Evolutionary conservation across 2,329 filamentous ascomycete species (phyloP).

Genomic region (Xylaria sp.): DNA sequence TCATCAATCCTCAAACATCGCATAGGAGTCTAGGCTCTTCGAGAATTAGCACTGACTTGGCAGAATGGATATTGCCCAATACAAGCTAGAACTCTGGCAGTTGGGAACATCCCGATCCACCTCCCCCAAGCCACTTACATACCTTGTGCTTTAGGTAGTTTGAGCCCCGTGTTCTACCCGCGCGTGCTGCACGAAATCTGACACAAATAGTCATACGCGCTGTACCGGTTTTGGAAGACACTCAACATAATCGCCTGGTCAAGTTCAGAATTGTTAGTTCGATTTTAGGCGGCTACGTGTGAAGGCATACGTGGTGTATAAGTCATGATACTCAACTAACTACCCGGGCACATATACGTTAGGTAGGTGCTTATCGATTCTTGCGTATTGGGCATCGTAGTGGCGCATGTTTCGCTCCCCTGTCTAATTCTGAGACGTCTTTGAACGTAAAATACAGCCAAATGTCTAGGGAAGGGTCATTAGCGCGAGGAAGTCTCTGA

Average conservation of each 20-base stretch:
- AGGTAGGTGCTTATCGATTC: no score
- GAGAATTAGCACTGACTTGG: background rate
- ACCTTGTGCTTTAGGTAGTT: background rate
- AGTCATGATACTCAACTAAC: no score
- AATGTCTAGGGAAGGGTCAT: background rate
- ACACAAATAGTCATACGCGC: background rate
- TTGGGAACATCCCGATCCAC: background rate
- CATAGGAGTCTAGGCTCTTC: background rate
- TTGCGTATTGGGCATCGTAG: no score
- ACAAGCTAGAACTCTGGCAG: background rate
- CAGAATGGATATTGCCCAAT: background rate
- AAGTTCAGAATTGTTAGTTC: background rate
- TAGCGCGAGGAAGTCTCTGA: no score
- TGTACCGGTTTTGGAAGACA: background rate
- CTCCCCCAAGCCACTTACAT: conserved; percentile 1
- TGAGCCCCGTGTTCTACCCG: background rate
- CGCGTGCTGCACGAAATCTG: background rate
- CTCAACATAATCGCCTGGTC: no score
- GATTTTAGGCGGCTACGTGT: background rate
- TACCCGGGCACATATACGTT: no score
- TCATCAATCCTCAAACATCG: background rate
- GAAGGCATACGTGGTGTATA: no score
- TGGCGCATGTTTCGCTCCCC: background rate
- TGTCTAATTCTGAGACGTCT: background rate
- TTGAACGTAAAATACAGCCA: no score